Conservation (phyloP, 345 rosid species). For the Lepidium aucheri region DNA sequence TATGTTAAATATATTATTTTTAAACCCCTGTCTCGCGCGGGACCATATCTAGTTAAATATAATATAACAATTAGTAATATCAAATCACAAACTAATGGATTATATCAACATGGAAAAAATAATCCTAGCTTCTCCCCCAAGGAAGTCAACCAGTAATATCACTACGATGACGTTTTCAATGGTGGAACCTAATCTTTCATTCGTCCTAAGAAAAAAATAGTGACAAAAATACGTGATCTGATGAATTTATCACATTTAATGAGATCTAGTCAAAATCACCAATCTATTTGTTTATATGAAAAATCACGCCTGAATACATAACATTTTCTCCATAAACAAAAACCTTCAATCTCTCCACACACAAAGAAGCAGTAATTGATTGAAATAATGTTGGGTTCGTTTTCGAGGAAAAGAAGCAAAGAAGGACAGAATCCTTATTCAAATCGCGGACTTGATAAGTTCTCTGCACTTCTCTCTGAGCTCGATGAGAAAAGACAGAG, state of each 20-base stretch:
- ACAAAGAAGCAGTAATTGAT: background rate
- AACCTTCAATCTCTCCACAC: background rate
- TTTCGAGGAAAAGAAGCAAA: slow-evolving; percentile 30
- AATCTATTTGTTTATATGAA: slow-evolving; percentile 8
- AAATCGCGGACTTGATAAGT: slow-evolving; percentile 58
- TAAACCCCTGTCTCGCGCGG: too few relatives aligned
- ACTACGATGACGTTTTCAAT: slow-evolving; percentile 8
- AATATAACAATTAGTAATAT: background rate
- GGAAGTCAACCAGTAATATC: slow-evolving; percentile 11
- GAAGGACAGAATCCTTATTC: slow-evolving; percentile 62
- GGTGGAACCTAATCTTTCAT: background rate
- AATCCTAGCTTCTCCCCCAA: slow-evolving; percentile 1
- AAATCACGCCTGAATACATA: background rate
- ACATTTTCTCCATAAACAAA: slow-evolving; percentile 3
- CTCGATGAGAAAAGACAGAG: slow-evolving; percentile 51
- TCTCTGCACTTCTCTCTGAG: slow-evolving; percentile 55
- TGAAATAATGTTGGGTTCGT: slow-evolving; percentile 11
- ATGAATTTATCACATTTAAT: slow-evolving; percentile 6
- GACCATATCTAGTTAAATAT: too few relatives aligned
- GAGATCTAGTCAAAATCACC: slow-evolving; percentile 20
- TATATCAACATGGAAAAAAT: background rate
- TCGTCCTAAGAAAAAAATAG: background rate
- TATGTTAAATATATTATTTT: too few relatives aligned
- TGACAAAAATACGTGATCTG: slow-evolving; percentile 7
- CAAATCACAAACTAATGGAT: background rate